Evolutionary conservation across 345 rosid genomes (phyloP), one percentile per base, ranked within the genome.

Genomic region (Rhizophora apiculata): DNA sequence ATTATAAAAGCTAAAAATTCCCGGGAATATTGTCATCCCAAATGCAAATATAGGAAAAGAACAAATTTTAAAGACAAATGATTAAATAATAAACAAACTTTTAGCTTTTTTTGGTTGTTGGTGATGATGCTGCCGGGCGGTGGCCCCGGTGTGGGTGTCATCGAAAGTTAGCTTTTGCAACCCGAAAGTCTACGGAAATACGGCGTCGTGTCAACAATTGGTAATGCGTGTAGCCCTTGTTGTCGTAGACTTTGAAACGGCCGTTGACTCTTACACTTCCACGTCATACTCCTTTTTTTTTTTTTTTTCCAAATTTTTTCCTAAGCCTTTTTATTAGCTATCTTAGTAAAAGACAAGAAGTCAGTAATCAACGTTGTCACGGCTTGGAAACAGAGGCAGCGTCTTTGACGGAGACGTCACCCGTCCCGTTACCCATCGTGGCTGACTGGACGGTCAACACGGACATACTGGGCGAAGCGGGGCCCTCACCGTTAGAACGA

Each of bases 401-500:
- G 39, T 90, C 98, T 78, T 88, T 86, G 32, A 82, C 81, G 60
- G 89, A 83, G 29, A 74, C 77, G 39, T 79, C 82, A 34, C 73
- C 51, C 3, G 70, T 76, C 36, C 78, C 85, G 79, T 83, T 85
- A 48, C 83, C 85, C 72, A 78, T 61, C 2, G 83, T 72, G 59
- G 87, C 86, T 2, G 96, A 89, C 75, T 92, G 98, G 55, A 83
- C 84, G 32, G 96, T 87, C 84, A 87, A 76, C 8, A 78, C 93
- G 30, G 98, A 92, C 79, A 87, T 65, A 81, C 87, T 86, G 1
- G 98, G 96, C 1, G 98, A 90, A 69, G 87, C 65, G 8, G 94
- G 89, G 3, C 85, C 87, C 16, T 82, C 88, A 0, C 85, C 87
- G 68, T 73, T 76, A 29, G 88, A 46, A 62, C 76, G 84, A 31